A percentile compares a stretch with the other conserved stretches of the same genome.
Evolutionary conservation across 176 grass and related monocot genomes (phyloP).

Genomic region (Pontederia paniculata): DNA sequence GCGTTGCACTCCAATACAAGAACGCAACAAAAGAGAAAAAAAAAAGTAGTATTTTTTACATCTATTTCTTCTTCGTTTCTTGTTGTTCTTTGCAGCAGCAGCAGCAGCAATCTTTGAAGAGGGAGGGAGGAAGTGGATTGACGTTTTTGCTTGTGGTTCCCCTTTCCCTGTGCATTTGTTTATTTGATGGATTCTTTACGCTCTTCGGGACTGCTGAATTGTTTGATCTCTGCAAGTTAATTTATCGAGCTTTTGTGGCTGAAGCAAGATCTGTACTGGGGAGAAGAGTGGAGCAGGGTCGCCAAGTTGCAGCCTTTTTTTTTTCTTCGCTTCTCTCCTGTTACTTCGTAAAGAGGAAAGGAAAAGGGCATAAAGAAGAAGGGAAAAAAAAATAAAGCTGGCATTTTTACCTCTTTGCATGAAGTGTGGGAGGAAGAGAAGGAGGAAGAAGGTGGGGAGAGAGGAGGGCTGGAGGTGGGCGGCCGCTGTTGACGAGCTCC

Average conservation of each 20-base stretch:
- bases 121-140: no score
- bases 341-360: not conserved
- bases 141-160: no score
- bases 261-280: no score
- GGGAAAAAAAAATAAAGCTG: conserved; percentile 2
- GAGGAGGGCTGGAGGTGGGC: conserved; percentile 4
- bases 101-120: no score
- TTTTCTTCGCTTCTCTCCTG: not conserved
- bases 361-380: not conserved
- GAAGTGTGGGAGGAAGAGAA: conserved; percentile 17
- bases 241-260: no score
- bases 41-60: conserved; percentile 3
- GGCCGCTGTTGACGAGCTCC: not conserved
- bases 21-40: not conserved
- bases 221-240: no score
- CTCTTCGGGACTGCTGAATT: no score
- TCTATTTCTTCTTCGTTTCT: conserved; percentile 7
- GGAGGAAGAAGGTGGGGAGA: conserved; percentile 12
- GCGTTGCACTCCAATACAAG: not conserved
- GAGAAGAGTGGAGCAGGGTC: no score
- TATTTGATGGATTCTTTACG: no score
- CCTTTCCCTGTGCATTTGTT: no score
- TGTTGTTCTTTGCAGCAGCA: not conserved
- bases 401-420: conserved; percentile 7
- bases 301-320: no score